A percentile compares a stretch with the other conserved stretches of the same genome.
phyloP scores from a whole-genome alignment of 148 eudicot genomes.

The Salicornia ramosissima region DNA sequence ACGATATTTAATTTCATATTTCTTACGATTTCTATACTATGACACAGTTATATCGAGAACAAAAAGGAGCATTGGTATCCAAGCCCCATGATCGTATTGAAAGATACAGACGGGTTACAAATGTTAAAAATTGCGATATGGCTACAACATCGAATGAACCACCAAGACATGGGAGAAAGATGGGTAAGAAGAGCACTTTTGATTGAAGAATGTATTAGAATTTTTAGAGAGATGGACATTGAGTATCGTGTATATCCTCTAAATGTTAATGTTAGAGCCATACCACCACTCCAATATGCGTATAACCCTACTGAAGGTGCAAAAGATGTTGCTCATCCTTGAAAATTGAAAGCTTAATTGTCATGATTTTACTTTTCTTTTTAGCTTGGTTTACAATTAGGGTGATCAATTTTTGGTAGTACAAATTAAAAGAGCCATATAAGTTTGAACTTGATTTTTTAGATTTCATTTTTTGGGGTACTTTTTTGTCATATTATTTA shows the following conservation, averaged over 20 bases:
- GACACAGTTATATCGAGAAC: slow-evolving; percentile 52
- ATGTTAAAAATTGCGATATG: slow-evolving; percentile 46
- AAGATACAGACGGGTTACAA: slow-evolving; percentile 38
- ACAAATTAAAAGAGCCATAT: too few species aligned
- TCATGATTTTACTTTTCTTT: too few species aligned
- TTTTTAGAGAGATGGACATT: slow-evolving; percentile 53
- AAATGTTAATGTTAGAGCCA: slow-evolving; percentile 41
- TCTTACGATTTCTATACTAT: too few species aligned
- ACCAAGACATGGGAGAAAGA: slow-evolving; percentile 65
- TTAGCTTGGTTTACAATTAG: too few species aligned
- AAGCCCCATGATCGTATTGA: slow-evolving; percentile 38
- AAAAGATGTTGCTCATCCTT: slow-evolving; percentile 17
- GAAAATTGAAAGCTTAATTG: background rate
- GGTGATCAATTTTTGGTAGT: too few species aligned
- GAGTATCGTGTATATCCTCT: slow-evolving; percentile 52
- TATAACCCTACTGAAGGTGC: slow-evolving; percentile 5
- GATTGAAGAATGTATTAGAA: slow-evolving; percentile 56
- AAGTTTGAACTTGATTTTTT: too few species aligned
- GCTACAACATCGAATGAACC: slow-evolving; percentile 65
- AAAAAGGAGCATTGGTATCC: slow-evolving; percentile 76
- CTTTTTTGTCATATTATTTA: too few species aligned
- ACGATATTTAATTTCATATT: too few species aligned
- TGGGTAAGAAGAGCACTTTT: slow-evolving; percentile 47
- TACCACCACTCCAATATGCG: slow-evolving; percentile 34
- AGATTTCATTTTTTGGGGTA: too few species aligned